Base-by-base conservation (phyloP, 768 basidiomycete genomes). In the Amanita muscaria region DNA sequence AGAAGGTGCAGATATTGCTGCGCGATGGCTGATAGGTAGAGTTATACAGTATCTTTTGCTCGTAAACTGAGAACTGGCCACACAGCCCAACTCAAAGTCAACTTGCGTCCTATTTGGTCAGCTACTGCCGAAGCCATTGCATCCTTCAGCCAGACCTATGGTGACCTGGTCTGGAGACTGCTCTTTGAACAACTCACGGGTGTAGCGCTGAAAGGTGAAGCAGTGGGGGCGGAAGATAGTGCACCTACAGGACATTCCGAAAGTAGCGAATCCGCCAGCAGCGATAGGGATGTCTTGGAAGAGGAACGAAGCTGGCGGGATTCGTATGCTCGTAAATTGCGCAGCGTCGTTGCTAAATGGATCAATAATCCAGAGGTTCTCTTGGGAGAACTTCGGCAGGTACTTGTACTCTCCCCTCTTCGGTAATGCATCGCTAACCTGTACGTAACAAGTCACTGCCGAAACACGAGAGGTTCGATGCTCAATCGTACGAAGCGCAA, bases 71-170 rank as follows among this genome's bases (percentile, higher is more conserved):
- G 11, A n/a, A 36, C 16, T 11, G 25, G 27, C 39, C 2, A 15
- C 44, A 19, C 54, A 84, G 88, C 86, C 5, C 93, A 96, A 59
- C 69, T 97, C 42, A 97, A 98, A 65, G 85, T 97, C 49, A 94
- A 92, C 58, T 65, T 98, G 35, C 76, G 88, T 22, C 96, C 96
- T 0, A 57, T 96, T 12, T 99, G 93, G 86, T 75, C 79, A 3
- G 84, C 92, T 14, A 79, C 91, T 3, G 73, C 80, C 10, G 73
- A 74, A 9, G 82, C 86, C 1, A 61, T 96, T 4, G 69, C 75
- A 0, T 69, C 76, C 0, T 59, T 76, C 40, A 54, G 63, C 1
- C 60, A 67, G 21, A 65, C 74, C n/a, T 83, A 80, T 48, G 80
- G 77, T 0, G 80, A 88, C 50, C 50, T 74, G 1, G 76, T 88